phyloP scores from a whole-genome alignment of 169 alveolate genomes.

The Plasmodium blacklocki region DNA sequence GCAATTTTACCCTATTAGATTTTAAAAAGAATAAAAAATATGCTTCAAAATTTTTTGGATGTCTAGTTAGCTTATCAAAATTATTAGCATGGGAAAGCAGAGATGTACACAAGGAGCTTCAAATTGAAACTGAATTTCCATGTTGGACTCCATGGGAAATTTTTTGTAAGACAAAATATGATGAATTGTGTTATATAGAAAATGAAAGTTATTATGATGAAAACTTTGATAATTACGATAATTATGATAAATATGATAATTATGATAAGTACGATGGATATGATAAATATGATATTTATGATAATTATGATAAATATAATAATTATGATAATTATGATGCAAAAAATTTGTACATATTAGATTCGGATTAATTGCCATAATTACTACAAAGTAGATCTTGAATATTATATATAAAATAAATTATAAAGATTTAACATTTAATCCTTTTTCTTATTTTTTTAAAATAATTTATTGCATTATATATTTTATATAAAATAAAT shows the following conservation, averaged over 20 bases:
- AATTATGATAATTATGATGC: conserved; percentile 11
- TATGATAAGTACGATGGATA: background rate
- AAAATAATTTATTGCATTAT: too few species aligned
- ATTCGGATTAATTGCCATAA: background rate
- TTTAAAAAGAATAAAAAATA: conserved; percentile 69
- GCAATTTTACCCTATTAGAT: conserved; percentile 72
- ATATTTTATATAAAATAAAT: too few species aligned
- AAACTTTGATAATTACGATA: conserved; percentile 38
- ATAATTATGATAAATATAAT: conserved; percentile 12
- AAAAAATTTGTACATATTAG: background rate
- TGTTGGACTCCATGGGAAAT: conserved; percentile 75
- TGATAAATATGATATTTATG: too few species aligned
- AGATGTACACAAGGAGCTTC: conserved; percentile 71
- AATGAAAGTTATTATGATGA: conserved; percentile 66
- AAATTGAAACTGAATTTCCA: conserved; percentile 71
- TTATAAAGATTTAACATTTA: too few species aligned
- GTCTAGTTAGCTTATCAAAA: conserved; percentile 72
- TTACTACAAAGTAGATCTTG: too few species aligned
- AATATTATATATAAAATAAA: too few species aligned
- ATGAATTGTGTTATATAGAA: conserved; percentile 70
- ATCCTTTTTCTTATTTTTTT: too few species aligned
- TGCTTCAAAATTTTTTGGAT: conserved; percentile 73
- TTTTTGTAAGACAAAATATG: conserved; percentile 68
- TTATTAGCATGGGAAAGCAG: conserved; percentile 76
- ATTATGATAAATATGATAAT: background rate